Evolutionary conservation across 1,139 yeast genomes (phyloP), one percentile per base, ranked within the genome.

Genomic region (Saccharomyces hybrid): DNA sequence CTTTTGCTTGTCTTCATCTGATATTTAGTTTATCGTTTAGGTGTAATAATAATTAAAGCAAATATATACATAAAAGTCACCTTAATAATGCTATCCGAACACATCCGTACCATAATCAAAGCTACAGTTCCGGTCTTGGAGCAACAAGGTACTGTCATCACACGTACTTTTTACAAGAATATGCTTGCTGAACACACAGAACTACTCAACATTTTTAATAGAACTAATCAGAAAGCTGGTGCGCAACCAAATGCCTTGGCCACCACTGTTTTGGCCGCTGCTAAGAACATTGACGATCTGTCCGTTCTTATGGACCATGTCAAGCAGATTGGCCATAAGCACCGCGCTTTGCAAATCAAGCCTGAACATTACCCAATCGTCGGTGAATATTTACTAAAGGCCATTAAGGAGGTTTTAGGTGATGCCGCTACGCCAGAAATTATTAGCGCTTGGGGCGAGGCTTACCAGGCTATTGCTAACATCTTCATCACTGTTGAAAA

Each of bases 291-390:
- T 57, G 84, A 84, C 60, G 79, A 83, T 57, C 69, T 84, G 55
- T 72, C 79, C 6, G 82, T 78, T 25, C 73, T 85, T 52, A 63
- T 75, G n/a, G 79, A 72, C 1, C 80, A 82, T 59, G 88, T 85
- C 13, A 73, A 77, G 52, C 82, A 81, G 60, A 82, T 85, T 63
- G 86, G 81, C 41, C 76, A 75, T 58, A 84, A 84, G 68, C 90
- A 85, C 61, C 83, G 81, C 57, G 86, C 88, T 50, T 72, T 84
- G 56, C 81, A 79, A 62, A 77, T 85, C 48, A 68, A 70, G 56
- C 81, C 89, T 3, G 85, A 80, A 54, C 88, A 83, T 55, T 85
- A 85, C 62, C 81, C 83, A 16, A 75, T 82, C 58, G 89, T 85
- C 44, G 90, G 89, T 38, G 66, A 70, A 48, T 76, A 78, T 61